Conservation (phyloP, 2,329 filamentous ascomycete genomes). For the Pleoardoris graminearum region DNA sequence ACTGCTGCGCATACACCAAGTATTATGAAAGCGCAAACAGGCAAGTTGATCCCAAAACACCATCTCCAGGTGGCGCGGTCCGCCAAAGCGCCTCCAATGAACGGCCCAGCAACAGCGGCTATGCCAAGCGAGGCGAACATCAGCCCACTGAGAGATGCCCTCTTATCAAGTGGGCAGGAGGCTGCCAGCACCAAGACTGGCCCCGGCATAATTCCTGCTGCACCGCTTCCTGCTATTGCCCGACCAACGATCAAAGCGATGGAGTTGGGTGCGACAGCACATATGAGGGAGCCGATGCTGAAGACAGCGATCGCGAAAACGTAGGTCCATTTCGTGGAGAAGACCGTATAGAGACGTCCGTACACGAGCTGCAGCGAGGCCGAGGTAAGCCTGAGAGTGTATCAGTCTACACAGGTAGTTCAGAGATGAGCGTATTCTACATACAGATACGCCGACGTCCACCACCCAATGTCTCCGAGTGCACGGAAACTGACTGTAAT, state of each 20-base stretch:
- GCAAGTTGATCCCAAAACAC: constrained; percentile 52
- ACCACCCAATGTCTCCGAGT: constrained; percentile 45
- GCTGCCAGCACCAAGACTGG: constrained; percentile 7
- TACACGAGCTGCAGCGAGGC: constrained; percentile 42
- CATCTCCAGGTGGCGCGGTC: constrained; percentile 44
- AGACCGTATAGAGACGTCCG: constrained; percentile 47
- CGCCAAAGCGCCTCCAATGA: constrained; percentile 41
- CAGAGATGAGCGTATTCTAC: too few species aligned
- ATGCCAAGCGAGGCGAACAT: constrained; percentile 34
- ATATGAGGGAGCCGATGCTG: constrained; percentile 55
- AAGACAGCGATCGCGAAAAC: constrained; percentile 49
- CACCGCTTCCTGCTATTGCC: constrained; percentile 14
- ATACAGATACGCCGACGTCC: constrained; percentile 31
- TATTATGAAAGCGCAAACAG: constrained; percentile 20
- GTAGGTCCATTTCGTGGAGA: constrained; percentile 52
- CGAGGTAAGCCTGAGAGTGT: constrained; percentile 20
- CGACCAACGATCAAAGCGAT: constrained; percentile 15
- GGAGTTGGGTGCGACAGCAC: constrained; percentile 43
- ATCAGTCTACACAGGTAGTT: neutral
- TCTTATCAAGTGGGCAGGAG: constrained; percentile 35
- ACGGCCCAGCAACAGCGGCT: constrained; percentile 35
- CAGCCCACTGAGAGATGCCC: constrained; percentile 40
- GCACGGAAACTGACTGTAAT: constrained; percentile 46
- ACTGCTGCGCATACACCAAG: neutral
- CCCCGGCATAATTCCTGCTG: constrained; percentile 14